Percentiles rank a stretch among this genome's conserved stretches.
Evolutionary conservation across 768 basidiomycete species (phyloP).

Genomic region (Astraeus odoratus): DNA sequence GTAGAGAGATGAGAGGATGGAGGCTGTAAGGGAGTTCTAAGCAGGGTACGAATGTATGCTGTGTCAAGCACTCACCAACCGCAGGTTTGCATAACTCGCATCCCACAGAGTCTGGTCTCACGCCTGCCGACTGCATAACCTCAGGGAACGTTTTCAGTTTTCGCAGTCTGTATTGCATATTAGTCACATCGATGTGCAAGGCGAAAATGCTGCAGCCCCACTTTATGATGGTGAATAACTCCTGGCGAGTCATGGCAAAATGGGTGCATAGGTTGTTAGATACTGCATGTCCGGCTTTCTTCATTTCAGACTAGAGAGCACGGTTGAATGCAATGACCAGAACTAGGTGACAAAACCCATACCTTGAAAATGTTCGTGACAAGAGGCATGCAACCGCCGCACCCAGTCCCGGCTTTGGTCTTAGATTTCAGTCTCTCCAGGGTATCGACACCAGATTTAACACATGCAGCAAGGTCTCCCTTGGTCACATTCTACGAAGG

Average conservation of each 20-base stretch:
- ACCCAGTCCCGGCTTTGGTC: conserved; percentile 68
- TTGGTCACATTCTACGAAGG: conserved; percentile 53
- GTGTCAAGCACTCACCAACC: conserved; percentile 32
- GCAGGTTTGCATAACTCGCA: conserved; percentile 74
- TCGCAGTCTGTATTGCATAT: conserved; percentile 39
- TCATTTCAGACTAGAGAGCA: conserved; percentile 51
- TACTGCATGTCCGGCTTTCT: conserved; percentile 53
- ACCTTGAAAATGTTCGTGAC: conserved; percentile 35
- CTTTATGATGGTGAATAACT: conserved; percentile 60
- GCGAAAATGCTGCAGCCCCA: conserved; percentile 8
- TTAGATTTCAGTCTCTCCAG: conserved; percentile 52
- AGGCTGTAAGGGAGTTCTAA: conserved; percentile 12
- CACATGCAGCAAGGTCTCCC: conserved; percentile 43
- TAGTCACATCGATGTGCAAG: background rate
- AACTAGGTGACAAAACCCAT: background rate
- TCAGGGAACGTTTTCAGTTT: conserved; percentile 48
- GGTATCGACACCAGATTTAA: conserved; percentile 42
- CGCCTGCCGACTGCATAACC: conserved; percentile 46
- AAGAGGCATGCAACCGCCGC: conserved; percentile 67
- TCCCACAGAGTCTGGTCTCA: conserved; percentile 44
- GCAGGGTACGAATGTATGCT: background rate
- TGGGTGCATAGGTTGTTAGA: conserved; percentile 60
- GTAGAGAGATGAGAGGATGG: conserved; percentile 42
- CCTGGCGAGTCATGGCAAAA: conserved; percentile 55
- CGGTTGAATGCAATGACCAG: conserved; percentile 3